Evolutionary conservation across 805 yeast species (phyloP).

Genomic region (Candida sphagnicola): DNA sequence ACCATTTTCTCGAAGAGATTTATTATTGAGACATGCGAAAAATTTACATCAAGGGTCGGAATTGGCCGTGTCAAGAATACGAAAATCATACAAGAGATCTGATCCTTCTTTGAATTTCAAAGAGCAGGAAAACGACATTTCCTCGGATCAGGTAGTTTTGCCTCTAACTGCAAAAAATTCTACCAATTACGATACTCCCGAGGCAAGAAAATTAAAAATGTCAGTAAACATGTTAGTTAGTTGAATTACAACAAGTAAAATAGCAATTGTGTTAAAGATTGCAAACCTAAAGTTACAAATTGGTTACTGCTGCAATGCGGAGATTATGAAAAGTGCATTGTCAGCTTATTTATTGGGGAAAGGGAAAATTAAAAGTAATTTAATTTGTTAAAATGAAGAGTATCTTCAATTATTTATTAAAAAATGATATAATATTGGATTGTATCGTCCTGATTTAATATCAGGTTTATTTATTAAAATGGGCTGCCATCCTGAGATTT

Average conservation of each 20-base stretch:
- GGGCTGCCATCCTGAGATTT: neutral
- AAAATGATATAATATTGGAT: neutral
- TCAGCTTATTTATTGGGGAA: too few relatives aligned
- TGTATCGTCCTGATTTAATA: neutral
- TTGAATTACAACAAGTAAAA: slow-evolving; percentile 7
- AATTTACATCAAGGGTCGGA: slow-evolving; percentile 43
- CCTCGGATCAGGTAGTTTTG: neutral
- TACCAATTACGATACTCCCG: slow-evolving; percentile 22
- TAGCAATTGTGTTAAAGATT: too few relatives aligned
- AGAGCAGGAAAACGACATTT: neutral
- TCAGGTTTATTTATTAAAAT: slow-evolving; percentile 1
- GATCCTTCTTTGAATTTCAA: slow-evolving; percentile 6
- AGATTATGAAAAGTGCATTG: too few relatives aligned
- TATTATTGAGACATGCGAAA: slow-evolving; percentile 41
- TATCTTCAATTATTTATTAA: neutral
- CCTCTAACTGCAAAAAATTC: neutral
- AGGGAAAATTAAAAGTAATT: neutral
- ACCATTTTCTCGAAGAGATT: slow-evolving; percentile 41
- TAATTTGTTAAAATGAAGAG: neutral
- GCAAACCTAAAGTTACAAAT: too few relatives aligned
- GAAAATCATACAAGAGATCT: slow-evolving; percentile 33
- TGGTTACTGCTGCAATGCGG: too few relatives aligned
- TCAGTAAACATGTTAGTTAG: slow-evolving; percentile 41
- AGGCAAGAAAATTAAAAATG: slow-evolving; percentile 33
- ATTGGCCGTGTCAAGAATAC: slow-evolving; percentile 38